Percentiles rank a stretch among this genome's conserved stretches.
phyloP scores from a whole-genome alignment of 163 green algal genomes.

The Chlamydomonas reinhardtii region DNA sequence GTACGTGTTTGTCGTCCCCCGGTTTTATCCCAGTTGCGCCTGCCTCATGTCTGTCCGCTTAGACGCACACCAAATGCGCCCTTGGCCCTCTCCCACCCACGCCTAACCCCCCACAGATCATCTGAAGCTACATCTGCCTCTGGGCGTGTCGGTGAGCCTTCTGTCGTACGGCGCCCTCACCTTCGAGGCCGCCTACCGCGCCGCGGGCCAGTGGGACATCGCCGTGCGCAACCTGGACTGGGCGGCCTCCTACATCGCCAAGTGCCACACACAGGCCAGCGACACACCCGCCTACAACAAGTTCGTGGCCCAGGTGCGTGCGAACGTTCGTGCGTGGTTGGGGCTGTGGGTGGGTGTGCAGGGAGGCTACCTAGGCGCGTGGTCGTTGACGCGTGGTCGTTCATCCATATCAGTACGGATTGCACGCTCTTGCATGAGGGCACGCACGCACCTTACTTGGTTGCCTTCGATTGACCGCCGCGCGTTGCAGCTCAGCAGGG shows the following conservation, averaged over 20 bases:
- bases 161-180: slow-evolving; percentile 29
- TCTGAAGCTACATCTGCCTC: slow-evolving; percentile 44
- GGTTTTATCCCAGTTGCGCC: no score
- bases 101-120: background rate
- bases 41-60: no score
- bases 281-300: slow-evolving; percentile 21
- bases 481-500: no score
- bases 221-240: slow-evolving; percentile 38
- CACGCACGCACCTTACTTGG: no score
- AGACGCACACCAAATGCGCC: background rate
- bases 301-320: slow-evolving; percentile 40
- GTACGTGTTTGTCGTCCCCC: no score
- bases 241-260: slow-evolving; percentile 26
- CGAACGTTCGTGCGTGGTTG: no score
- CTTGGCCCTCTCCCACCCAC: background rate
- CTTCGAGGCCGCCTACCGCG: slow-evolving; percentile 24
- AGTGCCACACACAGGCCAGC: slow-evolving; percentile 38
- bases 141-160: slow-evolving; percentile 16
- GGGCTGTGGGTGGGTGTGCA: background rate
- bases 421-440: no score
- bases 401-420: no score
- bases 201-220: slow-evolving; percentile 20
- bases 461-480: no score
- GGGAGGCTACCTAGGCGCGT: no score
- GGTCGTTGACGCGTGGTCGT: no score